A percentile compares a stretch with the other conserved stretches of the same genome.
phyloP scores from a whole-genome alignment of 2,329 filamentous ascomycete species.

The Trichoderma sp. region DNA sequence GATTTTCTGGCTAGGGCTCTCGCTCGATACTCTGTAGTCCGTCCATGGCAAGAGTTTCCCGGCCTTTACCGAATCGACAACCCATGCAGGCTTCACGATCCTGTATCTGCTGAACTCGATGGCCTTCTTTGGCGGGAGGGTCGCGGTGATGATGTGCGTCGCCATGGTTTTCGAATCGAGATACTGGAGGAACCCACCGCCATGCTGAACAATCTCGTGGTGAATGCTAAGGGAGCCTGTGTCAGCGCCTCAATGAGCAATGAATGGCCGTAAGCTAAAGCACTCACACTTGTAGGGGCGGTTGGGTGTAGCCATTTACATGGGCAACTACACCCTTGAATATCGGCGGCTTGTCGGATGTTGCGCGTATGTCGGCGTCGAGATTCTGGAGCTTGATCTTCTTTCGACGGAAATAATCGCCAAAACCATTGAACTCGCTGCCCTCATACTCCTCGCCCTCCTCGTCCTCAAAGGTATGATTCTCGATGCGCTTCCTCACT shows the following conservation, averaged over 20 bases:
- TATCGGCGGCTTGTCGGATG: conserved; percentile 73
- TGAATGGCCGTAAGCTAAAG: neutral
- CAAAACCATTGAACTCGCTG: conserved; percentile 85
- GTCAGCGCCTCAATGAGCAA: conserved; percentile 29
- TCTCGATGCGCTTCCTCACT: conserved; percentile 63
- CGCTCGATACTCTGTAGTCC: conserved; percentile 79
- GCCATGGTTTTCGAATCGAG: conserved; percentile 91
- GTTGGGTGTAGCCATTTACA: conserved; percentile 95
- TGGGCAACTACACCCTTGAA: conserved; percentile 91
- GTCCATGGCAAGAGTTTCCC: conserved; percentile 85
- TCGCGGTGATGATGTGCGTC: conserved; percentile 93
- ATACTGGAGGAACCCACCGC: conserved; percentile 94
- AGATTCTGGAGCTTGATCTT: conserved; percentile 97
- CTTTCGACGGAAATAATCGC: conserved; percentile 91
- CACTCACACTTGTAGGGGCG: conserved; percentile 74
- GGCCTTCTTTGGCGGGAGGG: conserved; percentile 87
- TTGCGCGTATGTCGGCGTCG: conserved; percentile 76
- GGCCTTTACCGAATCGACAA: conserved; percentile 83
- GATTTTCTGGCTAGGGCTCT: conserved; percentile 79
- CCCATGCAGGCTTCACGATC: conserved; percentile 92
- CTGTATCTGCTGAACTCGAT: conserved; percentile 86
- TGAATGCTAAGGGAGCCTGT: conserved; percentile 59
- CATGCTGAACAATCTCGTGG: conserved; percentile 83
- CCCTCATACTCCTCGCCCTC: conserved; percentile 87
- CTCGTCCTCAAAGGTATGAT: conserved; percentile 76